A percentile compares a stretch with the other conserved stretches of the same genome.
Evolutionary conservation across 495 filamentous ascomycete species (phyloP).

Genomic region (Parachaetomium inaequale): DNA sequence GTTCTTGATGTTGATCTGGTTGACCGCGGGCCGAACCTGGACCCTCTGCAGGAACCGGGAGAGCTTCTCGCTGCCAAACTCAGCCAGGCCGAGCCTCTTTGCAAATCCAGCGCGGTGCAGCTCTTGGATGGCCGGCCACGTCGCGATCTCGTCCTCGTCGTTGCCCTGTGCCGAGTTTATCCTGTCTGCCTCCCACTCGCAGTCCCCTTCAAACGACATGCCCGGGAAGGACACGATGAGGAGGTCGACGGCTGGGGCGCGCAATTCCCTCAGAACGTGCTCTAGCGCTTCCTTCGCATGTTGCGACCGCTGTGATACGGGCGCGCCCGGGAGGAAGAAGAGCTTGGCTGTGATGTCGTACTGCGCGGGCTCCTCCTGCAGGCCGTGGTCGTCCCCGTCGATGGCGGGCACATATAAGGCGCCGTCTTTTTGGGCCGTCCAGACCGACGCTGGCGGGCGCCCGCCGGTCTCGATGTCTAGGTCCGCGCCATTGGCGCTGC

Average conservation of each 20-base stretch:
- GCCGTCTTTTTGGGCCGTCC: slow-evolving; percentile 61
- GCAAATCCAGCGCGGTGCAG: slow-evolving; percentile 70
- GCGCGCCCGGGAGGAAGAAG: slow-evolving; percentile 77
- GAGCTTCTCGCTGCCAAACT: slow-evolving; percentile 83
- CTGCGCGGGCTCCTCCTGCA: slow-evolving; percentile 71
- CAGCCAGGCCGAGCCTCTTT: slow-evolving; percentile 73
- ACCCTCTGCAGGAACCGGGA: slow-evolving; percentile 54
- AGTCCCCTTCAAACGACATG: slow-evolving; percentile 89
- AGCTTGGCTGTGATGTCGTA: slow-evolving; percentile 94
- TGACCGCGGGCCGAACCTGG: slow-evolving; percentile 70
- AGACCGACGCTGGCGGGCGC: slow-evolving; percentile 43
- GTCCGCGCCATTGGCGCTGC: slow-evolving; percentile 35
- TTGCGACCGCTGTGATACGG: slow-evolving; percentile 54
- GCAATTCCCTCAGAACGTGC: slow-evolving; percentile 73
- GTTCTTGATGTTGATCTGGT: slow-evolving; percentile 97
- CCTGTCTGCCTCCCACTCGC: slow-evolving; percentile 71
- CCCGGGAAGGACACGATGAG: slow-evolving; percentile 91
- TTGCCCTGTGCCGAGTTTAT: slow-evolving; percentile 57
- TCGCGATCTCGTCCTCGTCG: slow-evolving; percentile 60
- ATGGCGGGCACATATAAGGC: slow-evolving; percentile 73
- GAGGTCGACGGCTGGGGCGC: slow-evolving; percentile 72
- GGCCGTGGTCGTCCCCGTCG: slow-evolving; percentile 63
- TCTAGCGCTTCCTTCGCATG: slow-evolving; percentile 74
- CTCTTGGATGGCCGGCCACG: slow-evolving; percentile 70
- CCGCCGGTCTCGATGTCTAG: slow-evolving; percentile 4